Evolutionary conservation across 140 eudicot genomes (phyloP).

Genomic region (Ambrosia hybrid): DNA sequence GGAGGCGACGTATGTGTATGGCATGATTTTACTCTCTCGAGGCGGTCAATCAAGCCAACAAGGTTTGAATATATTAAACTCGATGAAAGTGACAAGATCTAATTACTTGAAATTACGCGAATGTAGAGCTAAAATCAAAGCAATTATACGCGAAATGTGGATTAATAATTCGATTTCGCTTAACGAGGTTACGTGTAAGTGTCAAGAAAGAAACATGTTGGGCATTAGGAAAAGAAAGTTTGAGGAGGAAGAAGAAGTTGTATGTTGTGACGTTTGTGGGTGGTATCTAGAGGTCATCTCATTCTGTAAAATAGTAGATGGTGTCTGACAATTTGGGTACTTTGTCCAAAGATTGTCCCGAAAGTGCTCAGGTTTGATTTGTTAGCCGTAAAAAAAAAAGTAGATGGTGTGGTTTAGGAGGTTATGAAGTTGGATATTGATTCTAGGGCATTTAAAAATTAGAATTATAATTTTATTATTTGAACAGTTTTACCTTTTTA

Average conservation of each 20-base stretch:
- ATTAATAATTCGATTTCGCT: constrained; percentile 39
- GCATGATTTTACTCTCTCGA: constrained; percentile 43
- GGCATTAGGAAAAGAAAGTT: constrained; percentile 19
- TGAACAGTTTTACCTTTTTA: no score
- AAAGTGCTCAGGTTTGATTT: no score
- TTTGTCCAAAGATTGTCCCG: no score
- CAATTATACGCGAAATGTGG: constrained; percentile 44
- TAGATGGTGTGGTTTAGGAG: constrained; percentile 41
- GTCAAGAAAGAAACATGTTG: constrained; percentile 13
- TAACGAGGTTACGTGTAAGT: constrained; percentile 22
- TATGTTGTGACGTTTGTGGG: constrained; percentile 41
- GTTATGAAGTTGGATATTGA: constrained; percentile 10
- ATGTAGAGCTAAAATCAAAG: constrained; percentile 41
- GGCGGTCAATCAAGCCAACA: constrained; percentile 41
- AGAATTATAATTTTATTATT: no score
- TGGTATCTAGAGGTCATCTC: constrained; percentile 43
- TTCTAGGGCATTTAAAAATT: not conserved
- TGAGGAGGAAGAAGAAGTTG: constrained; percentile 39
- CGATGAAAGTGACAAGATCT: constrained; percentile 33
- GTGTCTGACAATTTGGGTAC: no score
- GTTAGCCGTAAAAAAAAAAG: no score
- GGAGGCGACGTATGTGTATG: constrained; percentile 53
- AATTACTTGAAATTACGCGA: constrained; percentile 31
- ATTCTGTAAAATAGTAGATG: constrained; percentile 45
- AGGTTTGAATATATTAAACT: constrained; percentile 37